Conservation (phyloP, 768 basidiomycete species). For the Thelephora ganbajun region DNA sequence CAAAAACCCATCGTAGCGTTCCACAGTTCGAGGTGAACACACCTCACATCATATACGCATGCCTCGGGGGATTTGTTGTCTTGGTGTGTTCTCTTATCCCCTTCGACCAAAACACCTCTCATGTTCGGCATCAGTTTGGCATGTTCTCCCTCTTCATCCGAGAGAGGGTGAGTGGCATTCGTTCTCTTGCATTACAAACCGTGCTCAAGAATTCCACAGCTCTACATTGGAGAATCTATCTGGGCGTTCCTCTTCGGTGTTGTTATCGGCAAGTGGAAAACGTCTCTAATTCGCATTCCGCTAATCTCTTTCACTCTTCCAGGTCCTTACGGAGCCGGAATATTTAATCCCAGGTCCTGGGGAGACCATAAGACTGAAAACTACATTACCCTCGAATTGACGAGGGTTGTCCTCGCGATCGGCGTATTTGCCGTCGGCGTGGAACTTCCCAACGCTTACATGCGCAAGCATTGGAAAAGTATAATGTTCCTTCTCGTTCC, state of each 20-base stretch:
- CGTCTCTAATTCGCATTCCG: not conserved
- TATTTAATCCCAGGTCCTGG: constrained; percentile 79
- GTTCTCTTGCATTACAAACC: not conserved
- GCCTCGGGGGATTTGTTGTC: constrained; percentile 72
- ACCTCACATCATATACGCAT: constrained; percentile 67
- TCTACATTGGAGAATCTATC: constrained; percentile 94
- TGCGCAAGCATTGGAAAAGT: constrained; percentile 86
- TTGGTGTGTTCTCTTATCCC: constrained; percentile 28
- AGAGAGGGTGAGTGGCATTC: constrained; percentile 44
- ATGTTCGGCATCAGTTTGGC: constrained; percentile 47
- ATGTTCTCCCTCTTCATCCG: constrained; percentile 91
- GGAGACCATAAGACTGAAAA: constrained; percentile 40
- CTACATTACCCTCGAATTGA: constrained; percentile 79
- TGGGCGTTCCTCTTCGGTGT: constrained; percentile 92
- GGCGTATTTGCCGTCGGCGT: constrained; percentile 98
- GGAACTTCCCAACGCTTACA: constrained; percentile 92
- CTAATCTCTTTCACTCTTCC: constrained; percentile 1
- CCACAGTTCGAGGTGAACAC: constrained; percentile 43
- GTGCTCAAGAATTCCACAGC: constrained; percentile 20
- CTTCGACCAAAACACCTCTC: constrained; percentile 1
- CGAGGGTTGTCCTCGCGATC: constrained; percentile 86
- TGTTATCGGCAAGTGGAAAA: constrained; percentile 50
- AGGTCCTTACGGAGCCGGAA: constrained; percentile 73
- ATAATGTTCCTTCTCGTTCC: constrained; percentile 72
- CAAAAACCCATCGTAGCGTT: constrained; percentile 4